Evolutionary conservation across 2,329 filamentous ascomycete species (phyloP), one percentile per base, ranked within the genome.

Genomic region (Aureobasidium sp.): DNA sequence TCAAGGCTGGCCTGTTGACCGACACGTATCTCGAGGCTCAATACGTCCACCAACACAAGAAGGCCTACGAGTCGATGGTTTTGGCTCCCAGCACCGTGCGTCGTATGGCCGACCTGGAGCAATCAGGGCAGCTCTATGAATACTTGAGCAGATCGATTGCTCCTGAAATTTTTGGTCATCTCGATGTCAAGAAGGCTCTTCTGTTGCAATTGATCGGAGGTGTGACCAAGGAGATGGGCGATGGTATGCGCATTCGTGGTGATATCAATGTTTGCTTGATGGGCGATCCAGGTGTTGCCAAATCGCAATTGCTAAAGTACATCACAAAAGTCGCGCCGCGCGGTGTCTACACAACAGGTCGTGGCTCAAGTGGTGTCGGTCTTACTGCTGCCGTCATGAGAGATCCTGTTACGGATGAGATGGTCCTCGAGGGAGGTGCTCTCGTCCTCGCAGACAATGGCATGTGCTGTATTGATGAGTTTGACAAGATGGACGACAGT

Each of bases 201-300:
- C 79, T 98, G n/a, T 78, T 98, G 4, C 83, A 97, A 25, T 81
- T 98, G 29, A 95, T 98, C 60, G 93, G 93, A 57, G 93, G 93
- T 74, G 91, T 96, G 1, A 93, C 84, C 3, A 98, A 98, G 71
- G 85, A 93, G 65, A 94, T 97, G 80, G 90, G 90, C 49, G 93
- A 98, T 65, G 93, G 93, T 56, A 97, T 98, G 93, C 86, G 90
- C 64, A 98, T 98, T 67, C 89, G 93, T 78, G 93, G 93, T 63
- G 93, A 98, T 66, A 95, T 98, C 76, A 98, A 98, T 72, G 85
- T 98, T 58, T 97, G 93, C 69, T 74, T 98, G 65, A 98, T 98
- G 93, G 93, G 93, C 78, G 93, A 98, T 66, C 93, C 93, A 67
- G 93, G 93, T 88, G 93, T 98, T 66, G 93, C 93, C 74, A 98